phyloP scores from a whole-genome alignment of 2,329 filamentous ascomycete genomes.

The Microdochium paspali region DNA sequence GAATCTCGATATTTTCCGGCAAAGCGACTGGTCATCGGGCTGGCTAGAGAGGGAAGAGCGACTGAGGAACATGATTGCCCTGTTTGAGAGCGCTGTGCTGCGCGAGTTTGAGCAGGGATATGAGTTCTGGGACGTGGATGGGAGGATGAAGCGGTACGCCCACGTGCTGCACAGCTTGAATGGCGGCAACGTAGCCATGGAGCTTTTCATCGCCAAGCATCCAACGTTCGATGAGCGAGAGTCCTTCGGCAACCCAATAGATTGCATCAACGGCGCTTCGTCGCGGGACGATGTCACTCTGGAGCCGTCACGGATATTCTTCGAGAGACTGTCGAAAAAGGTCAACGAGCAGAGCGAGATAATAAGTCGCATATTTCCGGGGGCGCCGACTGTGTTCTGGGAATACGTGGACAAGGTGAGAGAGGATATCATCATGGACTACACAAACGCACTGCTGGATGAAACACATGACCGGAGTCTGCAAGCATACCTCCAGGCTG shows the following conservation, averaged over 20 bases:
- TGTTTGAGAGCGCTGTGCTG: constrained; percentile 86
- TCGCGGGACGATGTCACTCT: constrained; percentile 58
- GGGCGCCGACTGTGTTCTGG: constrained; percentile 61
- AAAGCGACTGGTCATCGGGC: constrained; percentile 71
- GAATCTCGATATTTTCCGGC: constrained; percentile 69
- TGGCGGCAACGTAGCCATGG: constrained; percentile 67
- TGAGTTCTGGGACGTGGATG: constrained; percentile 79
- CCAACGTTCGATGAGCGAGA: constrained; percentile 69
- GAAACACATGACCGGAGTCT: constrained; percentile 71
- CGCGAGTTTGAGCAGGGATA: constrained; percentile 91
- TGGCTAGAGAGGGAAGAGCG: constrained; percentile 63
- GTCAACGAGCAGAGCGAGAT: constrained; percentile 75
- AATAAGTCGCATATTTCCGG: constrained; percentile 75
- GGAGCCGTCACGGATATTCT: constrained; percentile 73
- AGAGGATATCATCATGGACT: constrained; percentile 79
- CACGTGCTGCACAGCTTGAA: constrained; percentile 77
- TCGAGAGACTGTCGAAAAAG: constrained; percentile 62
- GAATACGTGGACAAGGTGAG: constrained; percentile 73
- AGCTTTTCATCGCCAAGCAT: constrained; percentile 84
- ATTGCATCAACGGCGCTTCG: constrained; percentile 65
- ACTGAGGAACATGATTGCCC: constrained; percentile 62
- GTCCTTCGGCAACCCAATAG: constrained; percentile 62
- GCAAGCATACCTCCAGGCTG: constrained; percentile 71
- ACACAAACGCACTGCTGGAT: constrained; percentile 76
- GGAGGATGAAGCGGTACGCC: constrained; percentile 81